Evolutionary conservation across 2,329 filamentous ascomycete genomes (phyloP), one percentile per base, ranked within the genome.

Genomic region (Elsinoe ampelina): DNA sequence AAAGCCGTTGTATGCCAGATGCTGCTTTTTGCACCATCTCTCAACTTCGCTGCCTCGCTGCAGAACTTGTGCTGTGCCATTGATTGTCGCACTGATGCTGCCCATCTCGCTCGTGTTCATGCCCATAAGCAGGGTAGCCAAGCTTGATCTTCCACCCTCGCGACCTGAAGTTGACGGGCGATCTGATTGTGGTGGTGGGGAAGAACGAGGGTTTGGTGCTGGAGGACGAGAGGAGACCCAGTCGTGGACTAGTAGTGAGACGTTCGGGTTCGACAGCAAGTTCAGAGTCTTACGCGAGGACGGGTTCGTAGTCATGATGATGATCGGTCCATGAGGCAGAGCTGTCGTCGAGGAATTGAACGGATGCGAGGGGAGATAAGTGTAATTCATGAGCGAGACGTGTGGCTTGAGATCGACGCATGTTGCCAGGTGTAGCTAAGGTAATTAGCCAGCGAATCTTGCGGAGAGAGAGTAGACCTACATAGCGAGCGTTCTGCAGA

Each of bases 331-430:
- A 12, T 62, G 85, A 3, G 67, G 67, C 13, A 69, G 65, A n/a
- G 75, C 73, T 8, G 15, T 26, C 38, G 81, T 80, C 71, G 83
- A 86, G 38, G 83, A 84, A 13, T 87, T 88, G 59, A 64, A 66
- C 2, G 66, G 61, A 57, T 66, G 63, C 19, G 63, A 62, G 3
- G 80, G 83, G 19, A 98, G 86, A 74, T 96, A 97, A 67, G 93
- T 97, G 77, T 97, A 97, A 77, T 95, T 96, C 93, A 98, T 98
- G 62, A 98, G 83, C 36, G 90, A 95, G 63, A 97, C 89, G 70
- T 97, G 89, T 8, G 93, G 93, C 61, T 84, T 78, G 66, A 93
- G 86, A 63, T 86, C 79, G 64, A 83, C 83, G 71, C 87, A 95
- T 57, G 93, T 98, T 64, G 93, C 91, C 55, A 98, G 86, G 72